Evolutionary conservation across 2,329 filamentous ascomycete species (phyloP), one percentile per base, ranked within the genome.

Genomic region (Phaeosphaeriaceae sp.): DNA sequence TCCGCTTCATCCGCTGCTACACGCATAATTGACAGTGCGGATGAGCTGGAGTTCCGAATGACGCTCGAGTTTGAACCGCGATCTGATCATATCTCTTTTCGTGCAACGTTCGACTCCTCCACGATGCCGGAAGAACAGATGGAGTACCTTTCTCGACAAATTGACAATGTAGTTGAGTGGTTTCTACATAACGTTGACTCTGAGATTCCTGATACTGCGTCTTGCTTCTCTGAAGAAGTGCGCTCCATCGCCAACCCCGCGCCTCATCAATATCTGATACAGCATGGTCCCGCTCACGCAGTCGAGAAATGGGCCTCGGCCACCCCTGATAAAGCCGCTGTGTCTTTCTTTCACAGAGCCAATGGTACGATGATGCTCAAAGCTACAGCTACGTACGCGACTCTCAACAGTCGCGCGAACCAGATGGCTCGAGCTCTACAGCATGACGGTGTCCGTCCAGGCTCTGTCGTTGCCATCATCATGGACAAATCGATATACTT

Each of bases 401-500:
- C 88, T 24, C 79, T 97, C 4, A 90, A 93, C 68, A 66, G 66
- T 1, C 78, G 78, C 44, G 87, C 90, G 0, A 93, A 93, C 66
- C 78, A 79, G 33, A 76, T 94, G 53, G 91, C 89, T 1, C 78
- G 83, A 56, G 72, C 82, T 58, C 75, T 96, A 1, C 66, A 80
- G 9, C 66, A 79, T 2, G 71, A 77, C 1, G 83, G 84, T 0
- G 79, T 84, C 0, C 60, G 74, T 1, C 75, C 82, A 1, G 85
- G 88, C 7, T 81, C 86, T 17, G 78, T 91, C 10, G 81, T 96
- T n/a, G 88, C 88, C 33, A 85, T 96, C 46, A 82, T 89, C 47
- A 89, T 96, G 85, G 86, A 93, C 21, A 96, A 95, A 71, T 93
- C 89, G 0, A 74, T 87, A 1, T 76, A 87, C 24, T 78, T 96